Evolutionary conservation across 2,329 filamentous ascomycete species (phyloP).

Genomic region (Aspergillus nomiae): DNA sequence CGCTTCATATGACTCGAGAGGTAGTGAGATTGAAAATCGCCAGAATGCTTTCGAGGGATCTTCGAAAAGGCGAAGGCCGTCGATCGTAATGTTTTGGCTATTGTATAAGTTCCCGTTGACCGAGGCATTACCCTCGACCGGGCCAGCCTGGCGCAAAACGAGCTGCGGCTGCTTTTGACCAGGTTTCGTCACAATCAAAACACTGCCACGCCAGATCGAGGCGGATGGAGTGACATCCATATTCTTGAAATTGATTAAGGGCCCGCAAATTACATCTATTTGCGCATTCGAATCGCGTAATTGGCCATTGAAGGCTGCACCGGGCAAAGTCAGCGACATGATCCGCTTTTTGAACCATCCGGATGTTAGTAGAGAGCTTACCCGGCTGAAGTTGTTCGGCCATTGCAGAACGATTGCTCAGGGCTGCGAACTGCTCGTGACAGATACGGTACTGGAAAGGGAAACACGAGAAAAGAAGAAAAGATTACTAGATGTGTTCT

Average conservation of each 20-base stretch:
- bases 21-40: conserved; percentile 62
- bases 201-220: conserved; percentile 75
- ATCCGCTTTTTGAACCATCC: not conserved
- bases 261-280: conserved; percentile 48
- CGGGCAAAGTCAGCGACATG: not conserved
- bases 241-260: conserved; percentile 53
- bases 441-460: not conserved
- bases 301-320: conserved; percentile 24
- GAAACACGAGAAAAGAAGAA: not conserved
- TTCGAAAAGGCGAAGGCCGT: conserved; percentile 61
- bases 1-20: conserved; percentile 70
- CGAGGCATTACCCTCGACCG: conserved; percentile 29
- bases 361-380: not conserved
- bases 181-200: conserved; percentile 77
- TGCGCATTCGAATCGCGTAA: conserved; percentile 21
- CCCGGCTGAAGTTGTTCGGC: conserved; percentile 2
- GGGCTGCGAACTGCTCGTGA: not conserved
- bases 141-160: conserved; percentile 42
- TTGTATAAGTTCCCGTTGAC: conserved; percentile 15
- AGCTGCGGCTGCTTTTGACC: conserved; percentile 66
- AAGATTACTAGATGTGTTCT: not conserved
- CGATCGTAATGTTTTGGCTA: conserved; percentile 33
- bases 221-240: conserved; percentile 39
- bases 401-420: not conserved
- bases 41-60: conserved; percentile 62